A percentile compares a stretch with the other conserved stretches of the same genome.
These are phyloP conservation scores for Fusarium verticillioides DNA, from an alignment of 2,329 filamentous ascomycete genomes.

Conservation along the genomic window DNA sequence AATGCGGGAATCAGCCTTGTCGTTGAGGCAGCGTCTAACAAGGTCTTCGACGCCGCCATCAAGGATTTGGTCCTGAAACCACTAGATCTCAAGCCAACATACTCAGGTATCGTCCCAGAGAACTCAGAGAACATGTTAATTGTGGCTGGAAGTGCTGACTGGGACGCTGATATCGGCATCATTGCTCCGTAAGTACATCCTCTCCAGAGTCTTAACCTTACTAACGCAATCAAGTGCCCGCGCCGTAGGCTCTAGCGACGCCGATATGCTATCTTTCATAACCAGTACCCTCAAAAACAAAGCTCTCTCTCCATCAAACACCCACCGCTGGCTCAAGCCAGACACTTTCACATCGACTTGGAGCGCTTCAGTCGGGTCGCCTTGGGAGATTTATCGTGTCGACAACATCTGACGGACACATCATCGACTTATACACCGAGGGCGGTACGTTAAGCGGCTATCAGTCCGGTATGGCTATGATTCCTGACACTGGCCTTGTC, in stretches of 20 bases:
- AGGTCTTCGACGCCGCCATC: too few relatives aligned
- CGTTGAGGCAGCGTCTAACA: too few relatives aligned
- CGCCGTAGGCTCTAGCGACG: background rate
- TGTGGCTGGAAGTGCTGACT: too few relatives aligned
- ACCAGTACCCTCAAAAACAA: background rate
- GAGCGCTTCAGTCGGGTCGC: background rate
- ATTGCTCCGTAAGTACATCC: background rate
- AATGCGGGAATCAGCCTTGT: too few relatives aligned
- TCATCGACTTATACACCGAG: conserved; percentile 1
- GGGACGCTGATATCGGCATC: background rate
- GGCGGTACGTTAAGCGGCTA: background rate
- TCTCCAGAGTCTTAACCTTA: rapidly evolving
- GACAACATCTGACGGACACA: conserved; percentile 5
- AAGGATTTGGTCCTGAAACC: too few relatives aligned
- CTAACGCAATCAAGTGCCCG: background rate
- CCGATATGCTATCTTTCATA: conserved; percentile 1
- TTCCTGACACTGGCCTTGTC: background rate
- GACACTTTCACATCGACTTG: background rate
- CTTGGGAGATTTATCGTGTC: conserved; percentile 12
- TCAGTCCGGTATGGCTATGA: background rate
- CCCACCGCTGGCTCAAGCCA: background rate
- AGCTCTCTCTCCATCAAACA: background rate
- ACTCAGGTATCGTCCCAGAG: too few relatives aligned
- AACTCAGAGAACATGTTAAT: too few relatives aligned
- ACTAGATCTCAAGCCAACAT: too few relatives aligned